Percentiles rank a stretch among this genome's conserved stretches.
Conservation (phyloP, 345 rosid genomes). For the Rubroshorea leprosula region DNA sequence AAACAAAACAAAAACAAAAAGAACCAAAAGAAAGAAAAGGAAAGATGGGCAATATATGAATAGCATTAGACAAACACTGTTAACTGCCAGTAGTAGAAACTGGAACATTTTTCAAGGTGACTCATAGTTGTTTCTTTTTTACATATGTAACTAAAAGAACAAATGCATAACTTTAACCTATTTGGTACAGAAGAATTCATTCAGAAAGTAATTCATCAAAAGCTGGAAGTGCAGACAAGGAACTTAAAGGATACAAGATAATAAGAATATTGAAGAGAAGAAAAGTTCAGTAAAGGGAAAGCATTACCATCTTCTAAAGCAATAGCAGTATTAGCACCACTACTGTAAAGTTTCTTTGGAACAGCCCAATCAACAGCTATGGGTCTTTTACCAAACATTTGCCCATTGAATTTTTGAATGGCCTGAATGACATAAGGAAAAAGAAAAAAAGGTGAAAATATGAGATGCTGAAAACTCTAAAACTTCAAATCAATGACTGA, state of each 20-base stretch:
- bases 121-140: too few relatives aligned
- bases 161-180: too few relatives aligned
- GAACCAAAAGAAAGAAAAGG: too few relatives aligned
- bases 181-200: too few relatives aligned
- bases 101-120: too few relatives aligned
- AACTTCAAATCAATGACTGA: background rate
- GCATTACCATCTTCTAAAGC: constrained; percentile 54
- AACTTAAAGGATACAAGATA: background rate
- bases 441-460: background rate
- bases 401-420: constrained; percentile 81
- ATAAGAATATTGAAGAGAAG: constrained; percentile 2
- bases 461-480: constrained; percentile 1
- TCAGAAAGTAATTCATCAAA: too few relatives aligned
- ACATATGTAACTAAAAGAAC: too few relatives aligned
- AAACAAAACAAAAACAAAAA: too few relatives aligned
- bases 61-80: too few relatives aligned
- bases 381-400: constrained; percentile 64
- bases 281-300: constrained; percentile 11
- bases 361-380: constrained; percentile 98
- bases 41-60: too few relatives aligned
- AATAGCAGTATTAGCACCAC: constrained; percentile 34
- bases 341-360: constrained; percentile 70
- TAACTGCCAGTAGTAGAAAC: too few relatives aligned
- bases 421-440: constrained; percentile 49
- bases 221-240: background rate